Base-by-base conservation (phyloP, 306 rosid species). In the Quercus alba region DNA sequence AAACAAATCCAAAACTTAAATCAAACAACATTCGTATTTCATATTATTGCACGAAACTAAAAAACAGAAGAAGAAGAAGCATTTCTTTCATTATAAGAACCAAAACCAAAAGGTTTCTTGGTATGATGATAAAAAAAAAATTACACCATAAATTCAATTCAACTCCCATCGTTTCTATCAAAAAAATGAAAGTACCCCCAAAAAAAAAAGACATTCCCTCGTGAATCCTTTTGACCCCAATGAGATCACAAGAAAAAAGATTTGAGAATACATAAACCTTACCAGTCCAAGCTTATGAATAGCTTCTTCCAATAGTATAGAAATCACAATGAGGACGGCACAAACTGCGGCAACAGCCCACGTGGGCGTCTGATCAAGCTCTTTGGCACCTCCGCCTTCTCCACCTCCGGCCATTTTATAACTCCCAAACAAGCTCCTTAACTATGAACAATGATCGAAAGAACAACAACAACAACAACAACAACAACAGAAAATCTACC, bases 281-380 rank as follows among this genome's bases (percentile, higher is more conserved):
- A 95, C 99, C 83, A 56, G 68, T 28, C 88, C 99, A 55, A 93
- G 4, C 81, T 58, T 68, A 56, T 93, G 97, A 83, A 95, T 83
- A 70, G 85, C 57, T 80, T 90, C 83, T 79, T 95, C 99, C 62
- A 95, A 56, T 6, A 79, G 2, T 49, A 95, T 93, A 18, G 99
- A 95, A 86, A 95, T 74, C 62, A 95, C 0, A 35, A 95, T 87
- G 78, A 95, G 91, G 12, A 84, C 17, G 0, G 97, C 94, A 55
- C 99, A 95, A 78, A 95, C 98, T 1, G 87, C 84, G 18, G 99
- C 86, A 33, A 95, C 96, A 2, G 99, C 97, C 98, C 99, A 95
- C 18, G 97, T 95, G 1, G 99, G 97, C 0, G 99, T 95, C 72
- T 85, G 73, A 88, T 95, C 99, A 4, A 95, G 87, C 87, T 84